These are phyloP conservation scores for Musa acuminata DNA, from an alignment of 176 grass and related monocot genomes.

Conservation along the genomic window DNA sequence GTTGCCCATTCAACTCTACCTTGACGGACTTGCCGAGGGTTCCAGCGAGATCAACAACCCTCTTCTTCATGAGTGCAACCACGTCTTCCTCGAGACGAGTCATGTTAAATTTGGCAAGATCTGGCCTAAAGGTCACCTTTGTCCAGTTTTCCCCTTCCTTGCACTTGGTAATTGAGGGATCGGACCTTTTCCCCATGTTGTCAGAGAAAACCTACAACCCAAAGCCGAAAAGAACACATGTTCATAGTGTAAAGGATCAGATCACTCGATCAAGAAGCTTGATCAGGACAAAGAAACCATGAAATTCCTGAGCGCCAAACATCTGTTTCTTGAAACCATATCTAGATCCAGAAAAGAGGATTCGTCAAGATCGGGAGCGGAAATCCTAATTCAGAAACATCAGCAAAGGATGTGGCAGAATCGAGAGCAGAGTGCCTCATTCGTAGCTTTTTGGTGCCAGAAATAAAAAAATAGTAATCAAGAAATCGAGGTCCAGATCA, in stretches of 20 bases:
- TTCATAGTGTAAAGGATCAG: no score
- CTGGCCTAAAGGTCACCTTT: constrained; percentile 69
- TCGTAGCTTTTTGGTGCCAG: no score
- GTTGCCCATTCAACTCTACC: constrained; percentile 77
- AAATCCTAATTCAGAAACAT: no score
- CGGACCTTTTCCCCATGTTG: constrained; percentile 73
- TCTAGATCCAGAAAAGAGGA: no score
- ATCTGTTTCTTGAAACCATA: no score
- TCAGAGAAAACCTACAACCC: constrained; percentile 56
- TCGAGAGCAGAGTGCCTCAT: no score
- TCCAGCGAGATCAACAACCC: constrained; percentile 81
- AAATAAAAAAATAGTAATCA: not conserved
- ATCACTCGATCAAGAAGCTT: no score
- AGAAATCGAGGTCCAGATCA: not conserved
- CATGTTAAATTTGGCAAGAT: constrained; percentile 87
- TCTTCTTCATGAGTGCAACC: constrained; percentile 80
- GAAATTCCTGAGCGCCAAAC: no score
- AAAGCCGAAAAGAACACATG: not conserved
- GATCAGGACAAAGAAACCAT: no score
- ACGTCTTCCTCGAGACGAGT: constrained; percentile 64
- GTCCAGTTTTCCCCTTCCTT: constrained; percentile 82
- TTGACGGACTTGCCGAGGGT: constrained; percentile 69
- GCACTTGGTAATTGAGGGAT: constrained; percentile 65
- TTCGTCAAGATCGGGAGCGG: no score
- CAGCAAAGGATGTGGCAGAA: no score